Percentiles rank a stretch among this genome's conserved stretches.
phyloP scores from a whole-genome alignment of 225 moss, liverwort and hornwort species.

The Bryum argenteum region DNA sequence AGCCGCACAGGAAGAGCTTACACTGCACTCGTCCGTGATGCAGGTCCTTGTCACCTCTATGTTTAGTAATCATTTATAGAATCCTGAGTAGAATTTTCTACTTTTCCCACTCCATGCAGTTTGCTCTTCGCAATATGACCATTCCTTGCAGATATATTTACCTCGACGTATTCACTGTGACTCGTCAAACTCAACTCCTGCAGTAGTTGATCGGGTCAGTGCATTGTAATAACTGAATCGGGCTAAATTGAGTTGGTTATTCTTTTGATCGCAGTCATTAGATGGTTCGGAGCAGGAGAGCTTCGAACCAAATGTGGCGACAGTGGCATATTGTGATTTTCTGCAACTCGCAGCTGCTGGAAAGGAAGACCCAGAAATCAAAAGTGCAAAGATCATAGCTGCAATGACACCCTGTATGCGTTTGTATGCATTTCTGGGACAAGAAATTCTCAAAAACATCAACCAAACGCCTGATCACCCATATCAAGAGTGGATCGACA shows the following conservation, averaged over 20 bases:
- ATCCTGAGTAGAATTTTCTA: slow-evolving; percentile 8
- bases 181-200: not conserved
- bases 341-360: slow-evolving; percentile 56
- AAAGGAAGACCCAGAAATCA: slow-evolving; percentile 26
- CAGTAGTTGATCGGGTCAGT: not conserved
- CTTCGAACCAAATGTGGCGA: slow-evolving; percentile 57
- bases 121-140: not conserved
- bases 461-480: slow-evolving; percentile 42
- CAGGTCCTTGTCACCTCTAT: slow-evolving; percentile 23
- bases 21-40: slow-evolving; percentile 62
- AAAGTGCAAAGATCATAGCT: slow-evolving; percentile 69
- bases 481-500: slow-evolving; percentile 77
- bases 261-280: slow-evolving; percentile 40
- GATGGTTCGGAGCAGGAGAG: slow-evolving; percentile 26
- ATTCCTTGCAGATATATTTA: not conserved
- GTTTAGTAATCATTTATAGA: not conserved
- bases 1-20: slow-evolving; percentile 71
- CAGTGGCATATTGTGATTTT: slow-evolving; percentile 75
- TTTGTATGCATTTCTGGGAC: slow-evolving; percentile 87
- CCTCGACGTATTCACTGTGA: not conserved
- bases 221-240: not conserved
- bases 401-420: slow-evolving; percentile 96
- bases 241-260: slow-evolving; percentile 2
- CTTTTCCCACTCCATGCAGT: not conserved
- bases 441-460: slow-evolving; percentile 51